Percentiles rank a stretch among this genome's conserved stretches.
These are phyloP conservation scores for Diaporthe velutina DNA, from an alignment of 2,329 filamentous ascomycete species.

Conservation along the genomic window DNA sequence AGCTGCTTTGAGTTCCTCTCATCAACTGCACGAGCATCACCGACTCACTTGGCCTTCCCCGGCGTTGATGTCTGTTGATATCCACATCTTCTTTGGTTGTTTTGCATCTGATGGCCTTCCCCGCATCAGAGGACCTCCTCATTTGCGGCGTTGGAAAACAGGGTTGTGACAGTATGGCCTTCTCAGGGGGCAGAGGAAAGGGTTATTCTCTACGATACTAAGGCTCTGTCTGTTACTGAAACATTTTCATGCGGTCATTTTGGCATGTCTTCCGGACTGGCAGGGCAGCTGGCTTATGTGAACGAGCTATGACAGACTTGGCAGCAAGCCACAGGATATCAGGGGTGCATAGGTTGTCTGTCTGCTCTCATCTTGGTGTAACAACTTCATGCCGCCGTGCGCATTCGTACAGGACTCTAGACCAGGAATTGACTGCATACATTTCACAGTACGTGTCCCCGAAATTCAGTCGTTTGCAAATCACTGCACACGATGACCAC, in stretches of 20 bases:
- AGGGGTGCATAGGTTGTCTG: background rate
- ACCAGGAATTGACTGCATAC: background rate
- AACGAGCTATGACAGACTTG: background rate
- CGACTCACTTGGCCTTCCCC: background rate
- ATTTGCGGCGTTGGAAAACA: slow-evolving; percentile 15
- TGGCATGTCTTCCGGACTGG: background rate
- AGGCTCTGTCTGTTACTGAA: background rate
- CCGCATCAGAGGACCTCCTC: background rate
- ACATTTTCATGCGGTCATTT: background rate
- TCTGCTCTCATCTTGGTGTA: background rate
- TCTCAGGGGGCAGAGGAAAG: background rate
- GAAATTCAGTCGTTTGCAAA: background rate
- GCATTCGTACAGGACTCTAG: background rate
- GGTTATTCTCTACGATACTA: background rate
- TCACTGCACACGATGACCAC: background rate
- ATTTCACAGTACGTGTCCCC: background rate
- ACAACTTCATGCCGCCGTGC: no score
- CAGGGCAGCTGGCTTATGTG: background rate
- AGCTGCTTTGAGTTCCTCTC: background rate
- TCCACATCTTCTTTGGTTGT: background rate
- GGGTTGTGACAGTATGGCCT: background rate
- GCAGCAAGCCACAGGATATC: background rate
- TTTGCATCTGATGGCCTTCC: background rate
- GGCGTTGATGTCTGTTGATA: background rate
- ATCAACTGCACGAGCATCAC: background rate